Evolutionary conservation across 129 eudicot genomes (phyloP).

Genomic region (Heracleum sosnowskyi): DNA sequence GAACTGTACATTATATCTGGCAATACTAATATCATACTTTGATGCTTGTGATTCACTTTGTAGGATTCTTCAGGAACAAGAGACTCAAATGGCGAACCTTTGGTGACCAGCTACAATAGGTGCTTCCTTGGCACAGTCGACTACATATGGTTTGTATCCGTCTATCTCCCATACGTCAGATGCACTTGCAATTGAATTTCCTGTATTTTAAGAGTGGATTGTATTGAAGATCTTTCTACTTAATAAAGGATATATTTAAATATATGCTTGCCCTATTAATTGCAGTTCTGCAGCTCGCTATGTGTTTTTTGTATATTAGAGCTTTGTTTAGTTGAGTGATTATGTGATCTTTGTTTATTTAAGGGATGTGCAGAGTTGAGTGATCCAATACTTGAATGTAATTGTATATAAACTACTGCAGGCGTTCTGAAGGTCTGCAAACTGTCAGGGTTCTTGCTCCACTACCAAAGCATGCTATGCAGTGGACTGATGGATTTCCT

Average conservation of each 20-base stretch:
- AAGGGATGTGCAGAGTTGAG: neutral
- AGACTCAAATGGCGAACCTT: constrained; percentile 80
- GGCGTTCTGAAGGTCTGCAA: constrained; percentile 90
- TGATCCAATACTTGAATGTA: neutral
- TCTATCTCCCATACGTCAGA: neutral
- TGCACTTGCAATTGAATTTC: neutral
- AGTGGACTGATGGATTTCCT: constrained; percentile 80
- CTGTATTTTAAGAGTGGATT: neutral
- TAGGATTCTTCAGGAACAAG: constrained; percentile 71
- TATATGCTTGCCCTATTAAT: neutral
- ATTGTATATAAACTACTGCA: constrained; percentile 26
- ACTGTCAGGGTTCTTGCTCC: constrained; percentile 85
- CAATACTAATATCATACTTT: neutral
- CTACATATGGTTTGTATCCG: constrained; percentile 66
- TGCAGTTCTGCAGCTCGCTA: neutral
- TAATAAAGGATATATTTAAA: neutral
- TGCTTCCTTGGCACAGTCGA: constrained; percentile 85
- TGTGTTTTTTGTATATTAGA: neutral
- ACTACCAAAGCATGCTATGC: constrained; percentile 73
- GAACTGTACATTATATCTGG: neutral
- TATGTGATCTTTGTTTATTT: neutral
- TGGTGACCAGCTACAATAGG: constrained; percentile 80
- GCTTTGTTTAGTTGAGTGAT: neutral
- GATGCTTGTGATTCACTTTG: constrained; percentile 12
- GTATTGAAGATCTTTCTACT: neutral